Evolutionary conservation across 1,284 basidiomycete species (phyloP).

Genomic region (Caloboletus inedulis): DNA sequence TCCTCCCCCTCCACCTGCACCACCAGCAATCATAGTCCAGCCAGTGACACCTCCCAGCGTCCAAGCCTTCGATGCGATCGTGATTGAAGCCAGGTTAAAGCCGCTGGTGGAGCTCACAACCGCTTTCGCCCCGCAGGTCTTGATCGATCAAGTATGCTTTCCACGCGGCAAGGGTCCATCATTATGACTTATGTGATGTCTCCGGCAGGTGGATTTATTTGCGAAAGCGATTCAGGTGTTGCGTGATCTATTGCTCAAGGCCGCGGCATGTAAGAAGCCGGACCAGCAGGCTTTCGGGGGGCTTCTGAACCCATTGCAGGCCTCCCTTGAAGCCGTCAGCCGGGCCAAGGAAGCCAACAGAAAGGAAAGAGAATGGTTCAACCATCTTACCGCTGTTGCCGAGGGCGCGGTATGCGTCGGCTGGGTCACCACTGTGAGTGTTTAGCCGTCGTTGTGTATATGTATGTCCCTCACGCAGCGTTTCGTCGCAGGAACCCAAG

Average conservation of each 20-base stretch:
- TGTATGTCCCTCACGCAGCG: slow-evolving; percentile 6
- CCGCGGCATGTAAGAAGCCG: slow-evolving; percentile 79
- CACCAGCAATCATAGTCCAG: slow-evolving; percentile 36
- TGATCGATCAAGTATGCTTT: slow-evolving; percentile 75
- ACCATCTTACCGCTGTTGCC: slow-evolving; percentile 77
- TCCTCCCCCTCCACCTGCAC: slow-evolving; percentile 41
- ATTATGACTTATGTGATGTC: slow-evolving; percentile 5
- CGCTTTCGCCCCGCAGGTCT: slow-evolving; percentile 64
- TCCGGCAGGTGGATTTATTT: slow-evolving; percentile 62
- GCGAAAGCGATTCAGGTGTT: slow-evolving; percentile 70
- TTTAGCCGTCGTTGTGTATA: neutral
- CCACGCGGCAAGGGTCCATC: neutral
- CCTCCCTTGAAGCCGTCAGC: slow-evolving; percentile 72
- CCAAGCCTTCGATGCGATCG: slow-evolving; percentile 69
- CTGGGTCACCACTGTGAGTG: slow-evolving; percentile 85
- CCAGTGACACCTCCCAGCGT: slow-evolving; percentile 58
- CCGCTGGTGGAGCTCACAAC: slow-evolving; percentile 76
- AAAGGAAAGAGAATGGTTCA: slow-evolving; percentile 79
- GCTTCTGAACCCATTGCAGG: slow-evolving; percentile 71
- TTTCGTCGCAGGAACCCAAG: slow-evolving; percentile 60
- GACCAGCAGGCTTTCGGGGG: slow-evolving; percentile 57
- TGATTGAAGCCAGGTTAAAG: slow-evolving; percentile 70
- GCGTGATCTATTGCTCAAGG: slow-evolving; percentile 65
- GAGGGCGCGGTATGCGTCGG: slow-evolving; percentile 85
- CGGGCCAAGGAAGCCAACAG: slow-evolving; percentile 82